phyloP scores from a whole-genome alignment of 2,329 filamentous ascomycete genomes.

The Didymella glomerata region DNA sequence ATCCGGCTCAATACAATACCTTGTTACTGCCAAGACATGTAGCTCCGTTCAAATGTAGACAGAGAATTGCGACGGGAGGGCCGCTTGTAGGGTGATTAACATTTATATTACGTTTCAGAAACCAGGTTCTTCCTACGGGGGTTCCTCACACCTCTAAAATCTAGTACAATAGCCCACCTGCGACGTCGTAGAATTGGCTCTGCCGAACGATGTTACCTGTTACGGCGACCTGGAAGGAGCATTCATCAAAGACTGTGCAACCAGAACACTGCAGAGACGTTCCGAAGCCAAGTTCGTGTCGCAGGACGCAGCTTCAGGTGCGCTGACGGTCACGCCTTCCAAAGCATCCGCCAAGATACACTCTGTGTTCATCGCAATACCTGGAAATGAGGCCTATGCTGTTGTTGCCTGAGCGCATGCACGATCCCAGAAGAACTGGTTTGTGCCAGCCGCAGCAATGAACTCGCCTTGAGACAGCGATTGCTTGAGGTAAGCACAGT shows the following conservation, averaged over 20 bases:
- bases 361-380: too few species aligned
- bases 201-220: too few species aligned
- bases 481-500: slow-evolving; percentile 18
- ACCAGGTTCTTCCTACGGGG: not conserved
- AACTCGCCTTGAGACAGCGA: slow-evolving; percentile 19
- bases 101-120: not conserved
- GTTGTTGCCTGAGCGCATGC: slow-evolving; percentile 5
- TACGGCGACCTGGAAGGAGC: too few species aligned
- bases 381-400: not conserved
- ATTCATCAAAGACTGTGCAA: too few species aligned
- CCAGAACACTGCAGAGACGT: too few species aligned
- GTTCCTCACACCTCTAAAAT: too few species aligned
- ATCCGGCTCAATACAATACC: not conserved
- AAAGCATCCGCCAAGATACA: too few species aligned
- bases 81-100: not conserved
- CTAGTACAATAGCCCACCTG: too few species aligned
- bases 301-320: not conserved
- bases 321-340: not conserved
- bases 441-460: slow-evolving; percentile 12
- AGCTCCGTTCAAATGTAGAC: not conserved
- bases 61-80: too few species aligned
- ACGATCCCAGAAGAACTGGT: slow-evolving; percentile 22
- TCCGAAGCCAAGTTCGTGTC: not conserved
- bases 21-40: not conserved
- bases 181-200: too few species aligned